Evolutionary conservation across 495 filamentous ascomycete species (phyloP).

Genomic region (Xylaria curta): DNA sequence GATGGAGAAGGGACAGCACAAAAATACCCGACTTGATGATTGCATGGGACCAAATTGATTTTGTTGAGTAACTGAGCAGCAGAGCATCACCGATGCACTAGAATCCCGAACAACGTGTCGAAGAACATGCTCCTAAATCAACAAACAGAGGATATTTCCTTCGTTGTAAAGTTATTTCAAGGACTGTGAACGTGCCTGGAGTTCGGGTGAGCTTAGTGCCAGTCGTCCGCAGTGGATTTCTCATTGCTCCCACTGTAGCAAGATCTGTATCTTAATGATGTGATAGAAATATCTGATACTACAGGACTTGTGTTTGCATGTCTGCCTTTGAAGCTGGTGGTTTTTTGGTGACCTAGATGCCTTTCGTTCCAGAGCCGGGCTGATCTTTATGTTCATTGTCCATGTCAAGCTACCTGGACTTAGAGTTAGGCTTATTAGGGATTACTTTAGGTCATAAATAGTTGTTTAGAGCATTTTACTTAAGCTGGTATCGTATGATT

Average conservation of each 20-base stretch:
- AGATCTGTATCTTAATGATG: not conserved
- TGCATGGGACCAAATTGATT: not conserved
- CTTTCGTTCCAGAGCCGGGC: not conserved
- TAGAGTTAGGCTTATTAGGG: not conserved
- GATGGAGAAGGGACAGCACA: not conserved
- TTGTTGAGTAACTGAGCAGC: not conserved
- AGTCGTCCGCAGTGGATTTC: not conserved
- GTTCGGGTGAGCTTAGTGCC: not conserved
- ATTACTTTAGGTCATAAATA: not conserved
- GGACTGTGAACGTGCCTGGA: not conserved
- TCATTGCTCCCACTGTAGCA: not conserved
- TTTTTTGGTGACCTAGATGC: not conserved
- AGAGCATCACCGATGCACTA: not conserved
- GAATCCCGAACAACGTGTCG: not conserved
- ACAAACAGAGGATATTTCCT: not conserved
- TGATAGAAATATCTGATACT: not conserved
- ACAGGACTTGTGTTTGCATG: not conserved
- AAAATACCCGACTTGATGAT: not conserved
- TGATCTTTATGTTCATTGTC: not conserved
- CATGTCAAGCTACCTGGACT: not conserved
- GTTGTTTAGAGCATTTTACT: not conserved
- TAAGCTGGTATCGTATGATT: not conserved
- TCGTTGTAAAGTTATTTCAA: not conserved
- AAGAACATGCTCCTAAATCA: not conserved
- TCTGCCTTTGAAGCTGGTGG: not conserved